Base-by-base conservation (phyloP, 139 green algal genomes). In the Chlorella sp. region DNA sequence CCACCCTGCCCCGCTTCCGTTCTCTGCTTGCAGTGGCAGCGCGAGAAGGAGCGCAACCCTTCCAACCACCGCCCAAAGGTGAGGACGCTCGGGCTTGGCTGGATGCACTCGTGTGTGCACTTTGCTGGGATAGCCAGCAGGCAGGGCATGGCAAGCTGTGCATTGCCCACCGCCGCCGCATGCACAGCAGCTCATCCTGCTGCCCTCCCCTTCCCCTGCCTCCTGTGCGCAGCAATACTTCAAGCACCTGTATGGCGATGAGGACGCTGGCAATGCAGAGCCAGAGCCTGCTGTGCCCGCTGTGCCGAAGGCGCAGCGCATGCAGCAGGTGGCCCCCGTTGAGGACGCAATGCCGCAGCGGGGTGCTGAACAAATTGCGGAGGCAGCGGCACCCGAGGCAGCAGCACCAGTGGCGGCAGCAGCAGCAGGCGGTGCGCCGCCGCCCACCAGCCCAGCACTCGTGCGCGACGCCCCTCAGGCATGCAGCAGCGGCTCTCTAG, bases 61-160 rank as follows among this genome's bases (percentile, higher is more conserved):
- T 89, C 85, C 25, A 75, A 85, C 70, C 78, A 82, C 56, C 71
- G 71, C 36, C 76, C 76, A 3, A 39, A 81, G 74, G 74, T 68
- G 23, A 78, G 70, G 38, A n/a, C n/a, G n/a, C n/a, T n/a, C n/a
- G n/a, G n/a, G n/a, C n/a, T n/a, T n/a, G n/a, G n/a, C n/a, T n/a
- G n/a, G n/a, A n/a, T n/a, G n/a, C n/a, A n/a, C n/a, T n/a, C n/a
- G n/a, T n/a, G n/a, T n/a, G n/a, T n/a, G n/a, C n/a, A n/a, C 44
- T 51, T 51, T 51, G 44, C 44, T n/a, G n/a, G n/a, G 44, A 9
- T 9, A 51, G 44, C 44, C 44, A n/a, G 44, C 44, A 51, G 44
- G 7, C 44, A 16, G 44, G 44, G 44, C 44, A 51, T n/a, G 44
- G 44, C 44, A 51, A n/a, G n/a, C 44, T 51, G 6, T 51, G 44